Conservation (phyloP, 768 basidiomycete genomes). For the Suillus subluteus region DNA sequence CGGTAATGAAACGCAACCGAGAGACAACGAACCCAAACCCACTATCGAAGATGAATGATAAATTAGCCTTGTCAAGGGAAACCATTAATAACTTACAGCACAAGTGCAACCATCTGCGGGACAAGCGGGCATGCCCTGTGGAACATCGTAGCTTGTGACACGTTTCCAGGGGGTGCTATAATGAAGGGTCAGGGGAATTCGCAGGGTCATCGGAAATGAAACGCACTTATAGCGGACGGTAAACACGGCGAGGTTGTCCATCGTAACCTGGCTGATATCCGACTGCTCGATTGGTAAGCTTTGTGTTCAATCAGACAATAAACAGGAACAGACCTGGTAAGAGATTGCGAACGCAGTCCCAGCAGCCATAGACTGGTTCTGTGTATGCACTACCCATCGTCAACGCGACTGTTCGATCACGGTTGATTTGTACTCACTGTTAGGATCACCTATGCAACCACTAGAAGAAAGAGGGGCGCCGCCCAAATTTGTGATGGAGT, state of each 20-base stretch:
- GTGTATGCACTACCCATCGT: conserved; percentile 48
- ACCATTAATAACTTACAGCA: conserved; percentile 38
- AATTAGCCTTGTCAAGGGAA: background rate
- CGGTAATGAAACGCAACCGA: background rate
- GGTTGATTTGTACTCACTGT: conserved; percentile 39
- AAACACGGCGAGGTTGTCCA: conserved; percentile 56
- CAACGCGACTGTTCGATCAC: conserved; percentile 2
- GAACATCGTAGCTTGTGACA: conserved; percentile 49
- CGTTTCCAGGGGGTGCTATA: conserved; percentile 58
- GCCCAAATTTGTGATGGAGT: conserved; percentile 35
- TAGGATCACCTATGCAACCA: conserved; percentile 49
- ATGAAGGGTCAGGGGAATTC: background rate
- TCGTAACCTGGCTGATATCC: conserved; percentile 47
- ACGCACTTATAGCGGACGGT: conserved; percentile 50
- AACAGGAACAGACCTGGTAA: conserved; percentile 42
- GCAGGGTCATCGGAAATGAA: background rate
- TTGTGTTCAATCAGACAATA: background rate
- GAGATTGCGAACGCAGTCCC: conserved; percentile 61
- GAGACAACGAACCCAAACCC: conserved; percentile 50
- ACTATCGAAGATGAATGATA: conserved; percentile 33
- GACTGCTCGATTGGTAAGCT: conserved; percentile 36
- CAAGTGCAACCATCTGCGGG: conserved; percentile 55
- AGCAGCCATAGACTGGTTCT: conserved; percentile 53
- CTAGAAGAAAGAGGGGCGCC: conserved; percentile 10
- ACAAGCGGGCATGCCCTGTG: conserved; percentile 51